Base-by-base conservation (phyloP, 441 rosid genomes). In the Populus hybrid region DNA sequence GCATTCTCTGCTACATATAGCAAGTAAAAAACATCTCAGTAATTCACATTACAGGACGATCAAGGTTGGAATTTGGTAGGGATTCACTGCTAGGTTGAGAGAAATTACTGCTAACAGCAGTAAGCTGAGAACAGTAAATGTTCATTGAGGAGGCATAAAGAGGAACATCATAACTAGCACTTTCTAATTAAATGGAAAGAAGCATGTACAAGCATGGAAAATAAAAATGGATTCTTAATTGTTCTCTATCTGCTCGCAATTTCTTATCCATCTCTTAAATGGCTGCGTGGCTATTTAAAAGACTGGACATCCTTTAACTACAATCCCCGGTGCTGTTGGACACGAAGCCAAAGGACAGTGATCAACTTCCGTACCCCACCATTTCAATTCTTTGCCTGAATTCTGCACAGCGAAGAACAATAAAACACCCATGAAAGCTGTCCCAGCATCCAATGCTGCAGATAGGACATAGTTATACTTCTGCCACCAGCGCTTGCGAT, bases 401-500 rank as follows among this genome's bases (percentile, higher is more conserved):
- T 96, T 96, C 80, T 94, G 98, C 85, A 94, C 69, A 8, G 97
- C 94, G 18, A 94, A 94, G 90, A 94, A 96, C 86, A 96, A 74
- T 26, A 96, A 61, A 45, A 96, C 99, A 0, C 96, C 99, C 99
- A 94, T 94, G 86, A 96, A 92, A 3, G 99, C 98, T 1, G 98
- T 93, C 64, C 99, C 98, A 1, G 99, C 99, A 72, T 94, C 99
- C 72, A 94, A 79, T 8, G 98, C 95, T 2, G 99, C 98, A 2
- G 99, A 96, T 11, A 94, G 88, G 9, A 94, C 84, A 11, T 94
- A 96, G 71, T 94, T 96, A 70, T 96, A 94, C 77, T 89, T 96
- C 92, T 93, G 98, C 99, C 99, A 95, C 99, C 98, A 93, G 33
- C 92, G 82, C 82, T 90, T 93, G 81, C 84, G 94, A 91, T 88